Evolutionary conservation across 2,329 filamentous ascomycete genomes (phyloP).

Genomic region (Macrophomina pseudophaseolina): DNA sequence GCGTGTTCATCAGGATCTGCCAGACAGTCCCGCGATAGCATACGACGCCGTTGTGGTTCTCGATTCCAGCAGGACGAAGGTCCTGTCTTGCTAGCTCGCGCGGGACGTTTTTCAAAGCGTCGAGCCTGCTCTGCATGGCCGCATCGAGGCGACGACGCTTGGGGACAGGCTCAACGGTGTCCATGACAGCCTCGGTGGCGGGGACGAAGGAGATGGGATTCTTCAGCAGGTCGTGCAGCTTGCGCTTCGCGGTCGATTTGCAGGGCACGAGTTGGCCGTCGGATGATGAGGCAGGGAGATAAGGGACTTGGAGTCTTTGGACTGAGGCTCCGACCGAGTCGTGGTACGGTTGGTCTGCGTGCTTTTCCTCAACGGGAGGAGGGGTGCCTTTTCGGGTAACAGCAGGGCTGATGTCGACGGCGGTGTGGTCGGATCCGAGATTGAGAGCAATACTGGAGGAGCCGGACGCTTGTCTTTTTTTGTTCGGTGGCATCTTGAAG

Average conservation of each 20-base stretch:
- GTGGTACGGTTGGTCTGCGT: neutral
- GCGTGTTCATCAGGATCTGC: slow-evolving; percentile 28
- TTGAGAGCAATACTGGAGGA: neutral
- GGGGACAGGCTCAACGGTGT: neutral
- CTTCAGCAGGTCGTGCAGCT: slow-evolving; percentile 1
- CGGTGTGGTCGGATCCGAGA: neutral
- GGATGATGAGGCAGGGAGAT: neutral
- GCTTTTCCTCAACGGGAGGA: neutral
- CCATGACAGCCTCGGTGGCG: slow-evolving; percentile 8
- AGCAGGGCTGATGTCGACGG: neutral
- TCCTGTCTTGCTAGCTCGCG: slow-evolving; percentile 7
- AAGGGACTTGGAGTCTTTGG: neutral
- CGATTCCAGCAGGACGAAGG: slow-evolving; percentile 27
- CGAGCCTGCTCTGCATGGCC: neutral
- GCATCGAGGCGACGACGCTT: neutral
- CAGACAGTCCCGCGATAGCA: slow-evolving; percentile 32
- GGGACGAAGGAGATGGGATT: slow-evolving; percentile 3
- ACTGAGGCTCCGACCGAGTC: neutral
- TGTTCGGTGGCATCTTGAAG: neutral
- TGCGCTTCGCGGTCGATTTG: slow-evolving; percentile 15
- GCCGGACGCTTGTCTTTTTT: neutral
- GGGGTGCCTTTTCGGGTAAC: neutral
- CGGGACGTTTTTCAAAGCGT: neutral
- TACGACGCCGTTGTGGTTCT: slow-evolving; percentile 27
- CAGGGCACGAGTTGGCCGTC: neutral